A percentile compares a stretch with the other conserved stretches of the same genome.
Conservation (phyloP, 306 rosid species). For the Pueraria montana region DNA sequence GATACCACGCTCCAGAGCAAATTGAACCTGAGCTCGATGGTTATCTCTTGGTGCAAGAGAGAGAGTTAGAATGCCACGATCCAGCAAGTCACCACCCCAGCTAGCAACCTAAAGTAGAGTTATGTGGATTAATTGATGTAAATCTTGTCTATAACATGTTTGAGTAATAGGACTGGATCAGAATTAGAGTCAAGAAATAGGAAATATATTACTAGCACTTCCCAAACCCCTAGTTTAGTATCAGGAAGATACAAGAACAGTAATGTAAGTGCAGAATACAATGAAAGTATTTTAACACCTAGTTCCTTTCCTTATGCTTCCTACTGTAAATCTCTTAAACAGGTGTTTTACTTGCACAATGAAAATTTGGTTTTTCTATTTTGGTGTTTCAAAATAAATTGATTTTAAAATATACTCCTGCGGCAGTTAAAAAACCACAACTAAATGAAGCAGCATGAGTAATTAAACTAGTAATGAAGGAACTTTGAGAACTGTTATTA, state of each 20-base stretch:
- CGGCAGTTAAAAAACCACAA: not conserved
- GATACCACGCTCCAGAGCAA: slow-evolving; percentile 98
- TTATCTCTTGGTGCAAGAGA: slow-evolving; percentile 99
- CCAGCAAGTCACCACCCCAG: slow-evolving; percentile 98
- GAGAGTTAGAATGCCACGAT: slow-evolving; percentile 86
- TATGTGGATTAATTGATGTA: slow-evolving; percentile 35
- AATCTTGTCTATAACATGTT: not conserved
- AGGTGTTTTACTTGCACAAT: not conserved
- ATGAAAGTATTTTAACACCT: not conserved
- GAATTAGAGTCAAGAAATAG: not conserved
- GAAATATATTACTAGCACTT: not conserved
- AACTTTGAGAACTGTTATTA: not conserved
- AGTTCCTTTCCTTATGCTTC: not conserved
- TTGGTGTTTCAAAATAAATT: not conserved
- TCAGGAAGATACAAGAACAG: not conserved
- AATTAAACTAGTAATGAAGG: slow-evolving; percentile 14
- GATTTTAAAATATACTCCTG: not conserved
- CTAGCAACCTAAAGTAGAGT: slow-evolving; percentile 85
- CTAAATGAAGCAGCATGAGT: not conserved
- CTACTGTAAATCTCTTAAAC: not conserved
- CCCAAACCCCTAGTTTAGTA: slow-evolving; percentile 3
- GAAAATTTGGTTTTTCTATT: not conserved
- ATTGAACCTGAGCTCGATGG: slow-evolving; percentile 99
- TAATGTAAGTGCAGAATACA: not conserved
- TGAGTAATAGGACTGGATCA: not conserved